These are phyloP conservation scores for Symbiodinium natans DNA, from an alignment of 73 alveolate species.

Conservation along the genomic window DNA sequence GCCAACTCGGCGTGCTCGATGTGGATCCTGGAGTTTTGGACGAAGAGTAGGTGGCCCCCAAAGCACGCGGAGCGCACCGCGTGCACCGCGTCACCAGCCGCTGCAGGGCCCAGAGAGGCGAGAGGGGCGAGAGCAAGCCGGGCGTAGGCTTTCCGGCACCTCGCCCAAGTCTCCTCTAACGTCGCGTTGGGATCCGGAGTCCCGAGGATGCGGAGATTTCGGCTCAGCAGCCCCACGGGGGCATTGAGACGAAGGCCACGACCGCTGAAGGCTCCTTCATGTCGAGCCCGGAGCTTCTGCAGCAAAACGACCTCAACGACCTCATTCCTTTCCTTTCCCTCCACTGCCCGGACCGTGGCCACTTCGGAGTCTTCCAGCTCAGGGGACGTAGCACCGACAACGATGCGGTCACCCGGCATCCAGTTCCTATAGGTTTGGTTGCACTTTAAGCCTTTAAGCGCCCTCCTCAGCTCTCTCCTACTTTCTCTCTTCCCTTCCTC, in stretches of 20 bases:
- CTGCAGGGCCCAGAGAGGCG: too few species aligned
- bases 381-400: background rate
- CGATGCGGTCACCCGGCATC: background rate
- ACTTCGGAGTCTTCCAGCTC: background rate
- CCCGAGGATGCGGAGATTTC: conserved; percentile 4
- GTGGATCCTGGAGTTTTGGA: conserved; percentile 35
- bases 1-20: conserved; percentile 31
- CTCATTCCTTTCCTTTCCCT: background rate
- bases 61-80: background rate
- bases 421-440: background rate
- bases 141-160: background rate
- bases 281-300: background rate
- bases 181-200: background rate
- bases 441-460: background rate
- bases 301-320: background rate
- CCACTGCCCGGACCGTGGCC: background rate
- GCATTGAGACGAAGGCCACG: background rate
- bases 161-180: background rate
- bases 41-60: conserved; percentile 21
- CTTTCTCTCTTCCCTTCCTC: too few species aligned
- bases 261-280: background rate
- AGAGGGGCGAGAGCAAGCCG: background rate
- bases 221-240: conserved; percentile 25
- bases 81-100: too few species aligned
- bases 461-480: background rate